Evolutionary conservation across 169 alveolate genomes (phyloP), one percentile per base, ranked within the genome.

Genomic region (Sarcocystis neurona): DNA sequence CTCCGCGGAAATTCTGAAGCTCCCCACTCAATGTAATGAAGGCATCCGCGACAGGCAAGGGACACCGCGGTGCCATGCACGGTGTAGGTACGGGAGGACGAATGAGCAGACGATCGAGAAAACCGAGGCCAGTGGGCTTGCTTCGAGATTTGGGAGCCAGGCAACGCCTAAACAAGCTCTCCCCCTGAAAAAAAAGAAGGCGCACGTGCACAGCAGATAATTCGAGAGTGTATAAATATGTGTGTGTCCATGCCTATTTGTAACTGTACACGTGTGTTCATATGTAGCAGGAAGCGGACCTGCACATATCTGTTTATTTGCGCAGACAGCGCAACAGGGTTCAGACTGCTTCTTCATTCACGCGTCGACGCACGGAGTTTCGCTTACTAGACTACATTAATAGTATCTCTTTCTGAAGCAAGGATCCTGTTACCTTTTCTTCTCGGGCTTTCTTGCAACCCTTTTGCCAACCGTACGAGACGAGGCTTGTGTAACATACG

Each of bases 401-500:
- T n/a, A n/a, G n/a, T n/a, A n/a, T n/a, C n/a, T n/a, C n/a, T n/a
- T n/a, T n/a, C n/a, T n/a, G n/a, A n/a, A n/a, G n/a, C n/a, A n/a
- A n/a, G n/a, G n/a, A n/a, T n/a, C n/a, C n/a, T n/a, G n/a, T n/a
- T n/a, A n/a, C n/a, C n/a, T n/a, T n/a, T n/a, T n/a, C n/a, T n/a
- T n/a, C n/a, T n/a, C n/a, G n/a, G n/a, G n/a, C n/a, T n/a, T n/a
- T n/a, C n/a, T n/a, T n/a, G n/a, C 79, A 70, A 15, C 47, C 27
- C 46, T 70, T 70, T 47, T 39, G 5, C 79, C 79, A 70, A 18
- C 46, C 37, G 79, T 12, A 70, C 47, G 79, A 70, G 79, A 37
- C n/a, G 27, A 47, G 53, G 39, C 39, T 47, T 23, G 47, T 23
- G 79, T 70, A 70, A 47, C 79, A 70, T 4, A 47, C n/a, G 48